Evolutionary conservation across 2,329 filamentous ascomycete species (phyloP), one percentile per base, ranked within the genome.

Genomic region (Neopestalotiopsis sp.): DNA sequence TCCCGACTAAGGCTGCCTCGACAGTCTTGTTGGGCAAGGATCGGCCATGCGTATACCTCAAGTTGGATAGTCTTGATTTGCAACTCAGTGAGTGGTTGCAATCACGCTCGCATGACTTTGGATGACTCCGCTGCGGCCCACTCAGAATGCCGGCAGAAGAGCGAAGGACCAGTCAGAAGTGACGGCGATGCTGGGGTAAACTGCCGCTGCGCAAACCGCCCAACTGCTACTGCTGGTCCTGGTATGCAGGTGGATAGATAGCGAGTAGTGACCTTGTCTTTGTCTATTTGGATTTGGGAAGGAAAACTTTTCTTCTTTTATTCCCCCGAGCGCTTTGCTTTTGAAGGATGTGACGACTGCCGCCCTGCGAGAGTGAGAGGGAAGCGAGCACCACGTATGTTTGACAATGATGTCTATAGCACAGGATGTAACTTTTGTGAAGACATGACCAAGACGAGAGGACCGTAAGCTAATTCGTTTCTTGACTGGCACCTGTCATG

Each of bases 21-120:
- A 20, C 24, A 14, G n/a, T 67, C 63, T 7, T 38, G 45, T 63
- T 20, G n/a, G 42, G 67, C 65, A 69, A 45, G 49, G 68, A 69
- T 69, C 68, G 65, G 40, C 68, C 67, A 69, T 69, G 68, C 68
- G 17, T 24, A 20, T 53, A 20, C 17, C 4, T 53, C 14, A 59
- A 67, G 66, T 69, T 67, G 24, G 24, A 28, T 28, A 28, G 24
- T 56, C 64, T 38, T 6, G 34, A 67, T 57, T 67, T 63, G 49
- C 53, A 65, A 45, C 49, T 58, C 28, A 49, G 12, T 67, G 65
- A 69, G 53, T 67, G 68, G 68, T 34, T 40, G 49, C 30, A 56
- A 61, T 32, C 40, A 34, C 45, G 20, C 32, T 67, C 61, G 64
- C 65, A 62, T 67, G 58, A 67, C 66, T 67, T 67, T 62, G 58